A percentile compares a stretch with the other conserved stretches of the same genome.
phyloP scores from a whole-genome alignment of 495 filamentous ascomycete species.

The Lasiosphaeriaceae sp. region DNA sequence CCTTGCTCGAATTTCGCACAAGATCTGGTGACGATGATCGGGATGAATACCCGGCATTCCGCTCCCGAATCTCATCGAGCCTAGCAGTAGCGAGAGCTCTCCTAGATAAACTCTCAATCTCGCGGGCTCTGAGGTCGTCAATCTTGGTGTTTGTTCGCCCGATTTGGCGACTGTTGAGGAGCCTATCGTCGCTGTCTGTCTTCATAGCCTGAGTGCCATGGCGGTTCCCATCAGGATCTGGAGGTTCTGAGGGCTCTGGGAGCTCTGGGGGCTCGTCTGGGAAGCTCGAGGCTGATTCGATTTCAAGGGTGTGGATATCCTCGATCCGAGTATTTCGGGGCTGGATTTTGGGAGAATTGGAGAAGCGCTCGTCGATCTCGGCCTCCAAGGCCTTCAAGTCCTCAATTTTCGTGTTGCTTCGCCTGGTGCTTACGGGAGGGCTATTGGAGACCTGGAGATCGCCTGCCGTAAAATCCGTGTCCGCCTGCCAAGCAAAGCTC shows the following conservation, averaged over 20 bases:
- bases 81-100: conserved; percentile 55
- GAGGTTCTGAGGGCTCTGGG: neutral
- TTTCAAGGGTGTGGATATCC: conserved; percentile 49
- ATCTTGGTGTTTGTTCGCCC: conserved; percentile 35
- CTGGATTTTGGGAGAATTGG: neutral
- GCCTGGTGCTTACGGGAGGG: conserved; percentile 46
- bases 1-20: conserved; percentile 17
- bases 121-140: conserved; percentile 54
- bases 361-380: conserved; percentile 14
- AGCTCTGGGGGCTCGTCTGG: conserved; percentile 2
- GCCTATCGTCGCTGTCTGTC: conserved; percentile 3
- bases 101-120: conserved; percentile 56
- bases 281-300: conserved; percentile 32
- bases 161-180: conserved; percentile 9
- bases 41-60: conserved; percentile 40
- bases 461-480: conserved; percentile 61
- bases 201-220: neutral
- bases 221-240: neutral
- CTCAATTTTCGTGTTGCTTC: conserved; percentile 39
- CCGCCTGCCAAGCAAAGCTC: conserved; percentile 52
- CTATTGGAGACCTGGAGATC: conserved; percentile 60
- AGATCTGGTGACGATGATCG: conserved; percentile 34
- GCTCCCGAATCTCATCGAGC: conserved; percentile 56
- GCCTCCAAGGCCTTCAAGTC: conserved; percentile 40
- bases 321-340: conserved; percentile 38